phyloP scores from a whole-genome alignment of 306 rosid species.

The Sicyos edulis region DNA sequence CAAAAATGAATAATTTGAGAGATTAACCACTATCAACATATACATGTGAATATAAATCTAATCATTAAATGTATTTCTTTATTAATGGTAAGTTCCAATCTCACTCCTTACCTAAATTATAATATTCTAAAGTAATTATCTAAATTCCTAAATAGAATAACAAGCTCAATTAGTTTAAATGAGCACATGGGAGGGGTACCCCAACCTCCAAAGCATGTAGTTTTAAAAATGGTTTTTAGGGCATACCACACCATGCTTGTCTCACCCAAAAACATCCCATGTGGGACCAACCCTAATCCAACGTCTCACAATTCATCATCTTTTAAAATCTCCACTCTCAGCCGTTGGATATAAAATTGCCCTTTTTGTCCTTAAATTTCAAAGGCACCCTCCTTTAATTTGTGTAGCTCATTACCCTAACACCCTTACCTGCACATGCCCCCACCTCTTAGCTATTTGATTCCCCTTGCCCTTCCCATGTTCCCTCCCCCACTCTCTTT shows the following conservation, averaged over 20 bases:
- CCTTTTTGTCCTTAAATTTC: not conserved
- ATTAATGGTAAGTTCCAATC: no score
- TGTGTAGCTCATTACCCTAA: conserved; percentile 16
- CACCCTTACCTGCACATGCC: conserved; percentile 19
- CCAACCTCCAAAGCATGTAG: conserved; percentile 18
- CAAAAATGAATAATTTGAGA: not conserved
- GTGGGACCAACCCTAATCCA: conserved; percentile 6
- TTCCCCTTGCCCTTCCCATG: conserved; percentile 18
- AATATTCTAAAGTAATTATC: no score
- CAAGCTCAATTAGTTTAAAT: not conserved
- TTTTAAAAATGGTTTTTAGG: not conserved
- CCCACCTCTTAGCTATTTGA: conserved; percentile 19
- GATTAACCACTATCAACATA: not conserved
- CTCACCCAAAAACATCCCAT: conserved; percentile 7
- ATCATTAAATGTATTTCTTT: no score
- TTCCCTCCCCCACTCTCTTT: not conserved
- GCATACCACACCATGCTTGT: not conserved
- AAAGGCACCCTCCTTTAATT: conserved; percentile 10
- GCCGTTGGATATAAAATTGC: not conserved
- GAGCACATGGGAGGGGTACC: conserved; percentile 15
- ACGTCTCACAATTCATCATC: not conserved
- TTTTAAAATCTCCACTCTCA: not conserved
- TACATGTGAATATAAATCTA: not conserved
- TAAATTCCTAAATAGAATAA: no score
- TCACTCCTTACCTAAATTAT: no score